phyloP scores from a whole-genome alignment of 2,329 filamentous ascomycete species.

The Keithomyces neogunnii region DNA sequence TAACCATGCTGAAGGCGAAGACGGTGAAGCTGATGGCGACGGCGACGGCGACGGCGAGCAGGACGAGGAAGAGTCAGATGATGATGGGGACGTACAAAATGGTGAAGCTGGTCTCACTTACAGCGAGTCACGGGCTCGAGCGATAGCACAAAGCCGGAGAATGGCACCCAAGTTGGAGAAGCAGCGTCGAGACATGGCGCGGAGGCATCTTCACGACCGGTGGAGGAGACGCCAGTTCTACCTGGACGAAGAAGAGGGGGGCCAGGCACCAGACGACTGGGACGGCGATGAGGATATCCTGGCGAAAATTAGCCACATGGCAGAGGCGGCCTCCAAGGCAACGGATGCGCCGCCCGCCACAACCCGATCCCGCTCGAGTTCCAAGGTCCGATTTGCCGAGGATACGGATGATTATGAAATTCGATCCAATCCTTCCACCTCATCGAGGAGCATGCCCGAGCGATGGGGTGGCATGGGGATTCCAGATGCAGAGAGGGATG shows the following conservation, averaged over 20 bases:
- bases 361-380: conserved; percentile 57
- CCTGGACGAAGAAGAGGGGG: conserved; percentile 76
- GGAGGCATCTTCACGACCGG: conserved; percentile 54
- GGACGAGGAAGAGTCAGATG: conserved; percentile 15
- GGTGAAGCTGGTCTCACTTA: conserved; percentile 19
- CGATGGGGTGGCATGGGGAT: conserved; percentile 73
- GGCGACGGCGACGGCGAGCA: conserved; percentile 15
- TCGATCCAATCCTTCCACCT: conserved; percentile 63
- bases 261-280: conserved; percentile 55
- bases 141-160: conserved; percentile 26
- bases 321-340: conserved; percentile 32
- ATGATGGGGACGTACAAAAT: conserved; percentile 13
- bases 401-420: conserved; percentile 61
- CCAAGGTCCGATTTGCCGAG: conserved; percentile 70
- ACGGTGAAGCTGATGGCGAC: conserved; percentile 18
- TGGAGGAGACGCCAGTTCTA: conserved; percentile 77
- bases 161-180: conserved; percentile 29
- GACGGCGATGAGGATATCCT: conserved; percentile 51
- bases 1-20: conserved; percentile 19
- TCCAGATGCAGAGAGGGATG: conserved; percentile 70
- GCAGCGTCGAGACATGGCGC: conserved; percentile 33
- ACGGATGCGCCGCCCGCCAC: conserved; percentile 21
- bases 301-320: conserved; percentile 19
- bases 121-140: conserved; percentile 31
- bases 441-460: conserved; percentile 63